phyloP scores from a whole-genome alignment of 2,329 filamentous ascomycete genomes.

The Coniella lustricola region DNA sequence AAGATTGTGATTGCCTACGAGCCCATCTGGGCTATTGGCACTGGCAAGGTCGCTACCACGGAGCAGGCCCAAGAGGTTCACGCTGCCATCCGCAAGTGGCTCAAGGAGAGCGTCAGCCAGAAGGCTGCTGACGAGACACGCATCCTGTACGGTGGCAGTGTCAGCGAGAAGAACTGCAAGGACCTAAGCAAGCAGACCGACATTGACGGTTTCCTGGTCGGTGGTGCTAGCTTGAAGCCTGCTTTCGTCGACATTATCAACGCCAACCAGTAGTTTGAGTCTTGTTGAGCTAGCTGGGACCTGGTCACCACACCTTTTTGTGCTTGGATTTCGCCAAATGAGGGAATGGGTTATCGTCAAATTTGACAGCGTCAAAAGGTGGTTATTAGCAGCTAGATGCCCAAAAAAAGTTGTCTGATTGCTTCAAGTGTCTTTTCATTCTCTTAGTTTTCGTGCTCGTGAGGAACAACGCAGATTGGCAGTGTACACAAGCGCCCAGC shows the following conservation, averaged over 20 bases:
- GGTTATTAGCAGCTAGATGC: constrained; percentile 3
- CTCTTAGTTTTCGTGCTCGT: background rate
- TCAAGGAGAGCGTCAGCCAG: constrained; percentile 69
- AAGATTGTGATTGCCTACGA: constrained; percentile 97
- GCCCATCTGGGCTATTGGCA: constrained; percentile 95
- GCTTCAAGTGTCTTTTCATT: background rate
- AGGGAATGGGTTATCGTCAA: no score
- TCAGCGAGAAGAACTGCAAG: constrained; percentile 96
- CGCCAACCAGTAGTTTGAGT: constrained; percentile 39
- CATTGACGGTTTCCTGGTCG: constrained; percentile 97
- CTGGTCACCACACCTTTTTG: background rate
- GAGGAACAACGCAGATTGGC: constrained; percentile 4
- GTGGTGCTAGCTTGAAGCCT: constrained; percentile 93
- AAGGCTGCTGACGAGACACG: constrained; percentile 77
- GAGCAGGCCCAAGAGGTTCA: constrained; percentile 92
- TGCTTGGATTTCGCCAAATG: background rate
- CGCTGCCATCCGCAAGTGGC: constrained; percentile 84
- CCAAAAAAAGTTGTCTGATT: background rate
- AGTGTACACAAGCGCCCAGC: background rate
- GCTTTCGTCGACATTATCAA: constrained; percentile 65
- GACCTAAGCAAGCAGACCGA: constrained; percentile 88
- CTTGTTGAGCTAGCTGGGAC: constrained; percentile 3
- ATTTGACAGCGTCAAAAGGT: background rate
- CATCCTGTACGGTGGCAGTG: constrained; percentile 93
- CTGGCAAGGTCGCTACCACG: constrained; percentile 84